A percentile compares a stretch with the other conserved stretches of the same genome.
phyloP scores from a whole-genome alignment of 495 filamentous ascomycete genomes.

The Penicillium simplicissimum region DNA sequence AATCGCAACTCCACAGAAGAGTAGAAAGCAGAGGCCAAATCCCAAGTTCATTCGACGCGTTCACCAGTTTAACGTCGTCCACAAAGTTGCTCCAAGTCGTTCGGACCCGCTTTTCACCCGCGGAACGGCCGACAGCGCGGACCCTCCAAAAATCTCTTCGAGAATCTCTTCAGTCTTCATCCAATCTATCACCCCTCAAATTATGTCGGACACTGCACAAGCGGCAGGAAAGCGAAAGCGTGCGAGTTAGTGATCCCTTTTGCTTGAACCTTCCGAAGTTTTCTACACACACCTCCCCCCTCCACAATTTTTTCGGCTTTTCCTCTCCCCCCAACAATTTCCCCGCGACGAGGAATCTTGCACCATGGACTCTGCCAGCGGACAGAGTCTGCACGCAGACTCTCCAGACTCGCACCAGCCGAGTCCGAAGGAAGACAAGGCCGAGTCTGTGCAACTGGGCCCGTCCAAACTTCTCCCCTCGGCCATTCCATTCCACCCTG shows the following conservation, averaged over 20 bases:
- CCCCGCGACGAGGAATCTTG: slow-evolving; percentile 1
- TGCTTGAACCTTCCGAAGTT: slow-evolving; percentile 2
- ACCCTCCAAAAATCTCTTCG: slow-evolving; percentile 29
- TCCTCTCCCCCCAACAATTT: background rate
- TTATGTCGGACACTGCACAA: slow-evolving; percentile 42
- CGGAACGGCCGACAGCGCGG: slow-evolving; percentile 19
- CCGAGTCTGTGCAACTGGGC: background rate
- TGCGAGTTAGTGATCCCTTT: slow-evolving; percentile 41
- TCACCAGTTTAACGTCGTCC: background rate
- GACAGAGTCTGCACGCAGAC: background rate
- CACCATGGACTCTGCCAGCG: slow-evolving; percentile 2
- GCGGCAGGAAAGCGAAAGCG: slow-evolving; percentile 52
- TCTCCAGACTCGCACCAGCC: background rate
- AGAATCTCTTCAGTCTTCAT: slow-evolving; percentile 11
- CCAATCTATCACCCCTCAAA: slow-evolving; percentile 7
- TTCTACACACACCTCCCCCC: background rate
- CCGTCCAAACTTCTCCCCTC: slow-evolving; percentile 1
- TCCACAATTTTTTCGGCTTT: slow-evolving; percentile 1
- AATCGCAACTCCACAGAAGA: background rate
- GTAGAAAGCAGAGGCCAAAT: background rate
- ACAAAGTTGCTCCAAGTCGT: background rate
- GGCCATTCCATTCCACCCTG: slow-evolving; percentile 4
- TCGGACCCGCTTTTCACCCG: slow-evolving; percentile 24
- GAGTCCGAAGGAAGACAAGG: background rate
- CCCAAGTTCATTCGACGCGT: background rate